Evolutionary conservation across 2,329 filamentous ascomycete species (phyloP).

Genomic region (Cladophialophora exuberans): DNA sequence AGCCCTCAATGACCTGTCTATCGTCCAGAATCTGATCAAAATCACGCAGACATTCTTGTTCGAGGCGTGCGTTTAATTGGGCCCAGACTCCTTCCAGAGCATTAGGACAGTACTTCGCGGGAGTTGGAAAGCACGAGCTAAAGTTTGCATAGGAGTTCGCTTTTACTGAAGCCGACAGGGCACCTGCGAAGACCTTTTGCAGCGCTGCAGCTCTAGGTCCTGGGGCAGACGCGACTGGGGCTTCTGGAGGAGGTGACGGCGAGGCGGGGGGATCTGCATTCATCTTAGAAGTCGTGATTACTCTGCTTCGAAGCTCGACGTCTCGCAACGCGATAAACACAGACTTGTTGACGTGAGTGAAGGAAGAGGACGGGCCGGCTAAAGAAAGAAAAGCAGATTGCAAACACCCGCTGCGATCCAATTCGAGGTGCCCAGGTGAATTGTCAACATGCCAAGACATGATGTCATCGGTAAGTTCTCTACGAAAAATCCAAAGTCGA

Average conservation of each 20-base stretch:
- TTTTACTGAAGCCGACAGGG: slow-evolving; percentile 62
- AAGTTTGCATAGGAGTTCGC: slow-evolving; percentile 66
- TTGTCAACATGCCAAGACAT: too few species aligned
- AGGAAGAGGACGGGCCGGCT: too few species aligned
- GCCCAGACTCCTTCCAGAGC: slow-evolving; percentile 60
- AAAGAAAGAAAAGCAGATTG: too few species aligned
- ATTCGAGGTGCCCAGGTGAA: too few species aligned
- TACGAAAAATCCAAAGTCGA: too few species aligned
- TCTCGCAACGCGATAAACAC: too few species aligned
- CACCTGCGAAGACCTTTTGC: slow-evolving; percentile 63
- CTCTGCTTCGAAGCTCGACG: background rate
- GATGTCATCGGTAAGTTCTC: too few species aligned
- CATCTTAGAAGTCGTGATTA: slow-evolving; percentile 13
- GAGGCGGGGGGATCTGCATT: slow-evolving; percentile 37
- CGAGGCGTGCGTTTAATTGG: slow-evolving; percentile 62
- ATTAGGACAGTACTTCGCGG: slow-evolving; percentile 59
- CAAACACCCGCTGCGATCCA: too few species aligned
- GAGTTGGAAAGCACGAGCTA: slow-evolving; percentile 65
- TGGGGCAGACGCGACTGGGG: slow-evolving; percentile 58
- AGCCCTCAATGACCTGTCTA: slow-evolving; percentile 57
- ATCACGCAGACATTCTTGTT: slow-evolving; percentile 60
- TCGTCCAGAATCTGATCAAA: slow-evolving; percentile 64
- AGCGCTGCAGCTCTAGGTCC: slow-evolving; percentile 64
- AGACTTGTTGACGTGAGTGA: too few species aligned
- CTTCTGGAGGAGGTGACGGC: slow-evolving; percentile 57